Evolutionary conservation across 305 asterid species (phyloP), one percentile per base, ranked within the genome.

Genomic region (Lippia alba): DNA sequence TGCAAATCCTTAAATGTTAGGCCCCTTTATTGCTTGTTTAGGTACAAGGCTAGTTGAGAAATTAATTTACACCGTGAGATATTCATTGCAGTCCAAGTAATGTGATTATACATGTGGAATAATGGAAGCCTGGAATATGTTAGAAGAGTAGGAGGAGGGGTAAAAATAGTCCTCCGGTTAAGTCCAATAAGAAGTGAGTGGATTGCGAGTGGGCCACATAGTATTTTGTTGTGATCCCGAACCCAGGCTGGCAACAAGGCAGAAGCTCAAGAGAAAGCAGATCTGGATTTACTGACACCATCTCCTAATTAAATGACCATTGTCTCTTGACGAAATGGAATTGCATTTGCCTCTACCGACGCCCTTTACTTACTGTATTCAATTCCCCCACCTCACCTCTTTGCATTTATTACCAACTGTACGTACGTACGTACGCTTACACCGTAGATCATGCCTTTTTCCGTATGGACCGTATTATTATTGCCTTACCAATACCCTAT

Each of bases 331-430:
- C 11, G 36, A 49, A 15, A n/a, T n/a, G n/a, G n/a, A n/a, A n/a
- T n/a, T n/a, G n/a, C n/a, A n/a, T n/a, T 72, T 80, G 76, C 72
- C 72, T 59, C 85, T 81, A 87, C 94, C 96, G 86, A 91, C 92
- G 84, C 81, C 80, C 41, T 0, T 36, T n/a, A n/a, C n/a, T 17
- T 51, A 8, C 16, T 53, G 71, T 58, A 79, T 63, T 83, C 74
- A 77, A 74, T 76, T 59, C 17, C 11, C 53, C 78, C 81, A 75
- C 60, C 66, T 79, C 82, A 49, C 61, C 6, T 39, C 41, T 2
- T 36, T 36, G 71, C 78, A 71, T 85, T 85, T 74, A 78, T 67
- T 82, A 79, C 82, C 66, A 67, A 74, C 80, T 51, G 59, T 70
- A 50, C 70, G 56, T 67, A 36, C 41, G 9, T n/a, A n/a, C n/a